Conservation (phyloP, 176 grass and related monocot species). For the Typha latifolia region DNA sequence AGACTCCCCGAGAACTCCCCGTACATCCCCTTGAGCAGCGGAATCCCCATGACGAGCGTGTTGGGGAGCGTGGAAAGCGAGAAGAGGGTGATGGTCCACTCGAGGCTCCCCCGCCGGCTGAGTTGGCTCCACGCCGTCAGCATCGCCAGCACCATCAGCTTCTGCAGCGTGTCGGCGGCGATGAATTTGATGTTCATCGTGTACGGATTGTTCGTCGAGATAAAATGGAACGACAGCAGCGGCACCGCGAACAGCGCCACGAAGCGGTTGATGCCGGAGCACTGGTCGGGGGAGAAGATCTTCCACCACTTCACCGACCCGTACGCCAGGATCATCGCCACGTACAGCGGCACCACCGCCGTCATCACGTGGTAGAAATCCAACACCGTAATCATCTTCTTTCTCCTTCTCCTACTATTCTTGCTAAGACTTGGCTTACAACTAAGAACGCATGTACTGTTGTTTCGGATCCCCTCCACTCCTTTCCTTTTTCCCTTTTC, state of each 20-base stretch:
- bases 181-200: slow-evolving; percentile 97
- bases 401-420: too few species aligned
- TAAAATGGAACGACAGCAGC: slow-evolving; percentile 98
- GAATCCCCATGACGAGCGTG: slow-evolving; percentile 98
- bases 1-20: slow-evolving; percentile 67
- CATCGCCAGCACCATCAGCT: slow-evolving; percentile 77
- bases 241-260: slow-evolving; percentile 97
- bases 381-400: slow-evolving; percentile 61
- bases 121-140: slow-evolving; percentile 62
- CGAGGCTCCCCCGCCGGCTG: slow-evolving; percentile 59
- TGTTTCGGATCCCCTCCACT: background rate
- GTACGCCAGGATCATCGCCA: slow-evolving; percentile 97
- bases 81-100: slow-evolving; percentile 99
- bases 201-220: slow-evolving; percentile 93
- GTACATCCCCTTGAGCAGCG: slow-evolving; percentile 97
- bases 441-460: too few species aligned
- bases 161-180: slow-evolving; percentile 95
- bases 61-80: slow-evolving; percentile 95
- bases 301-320: slow-evolving; percentile 97
- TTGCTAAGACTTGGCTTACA: too few species aligned
- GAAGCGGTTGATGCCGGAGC: slow-evolving; percentile 99
- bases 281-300: slow-evolving; percentile 97
- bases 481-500: background rate
- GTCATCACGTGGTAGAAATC: slow-evolving; percentile 99
- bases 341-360: slow-evolving; percentile 96